Conservation (phyloP, 2,329 filamentous ascomycete genomes). For the Hymenoscyphus fructigenus region DNA sequence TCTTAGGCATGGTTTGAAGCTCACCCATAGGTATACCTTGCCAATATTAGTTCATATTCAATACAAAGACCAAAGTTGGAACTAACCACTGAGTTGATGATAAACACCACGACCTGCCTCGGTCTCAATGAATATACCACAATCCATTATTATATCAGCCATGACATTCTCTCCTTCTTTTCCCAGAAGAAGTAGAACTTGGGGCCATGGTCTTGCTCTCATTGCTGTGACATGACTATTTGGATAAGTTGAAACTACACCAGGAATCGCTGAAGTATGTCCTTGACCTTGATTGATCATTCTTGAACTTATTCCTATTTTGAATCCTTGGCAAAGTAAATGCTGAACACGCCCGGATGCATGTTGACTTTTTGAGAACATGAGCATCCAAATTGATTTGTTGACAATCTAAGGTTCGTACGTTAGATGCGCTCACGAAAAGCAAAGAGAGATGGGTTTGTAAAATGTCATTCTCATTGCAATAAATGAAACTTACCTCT, state of each 20-base stretch:
- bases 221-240: constrained; percentile 71
- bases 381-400: constrained; percentile 71
- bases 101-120: constrained; percentile 62
- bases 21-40: constrained; percentile 34
- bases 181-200: constrained; percentile 72
- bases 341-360: constrained; percentile 61
- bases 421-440: constrained; percentile 17
- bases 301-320: constrained; percentile 43
- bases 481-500: constrained; percentile 51
- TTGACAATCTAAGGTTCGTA: constrained; percentile 62
- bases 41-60: neutral
- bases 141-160: constrained; percentile 73
- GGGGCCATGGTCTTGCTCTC: constrained; percentile 71
- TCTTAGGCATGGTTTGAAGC: constrained; percentile 13
- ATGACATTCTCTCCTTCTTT: constrained; percentile 74
- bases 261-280: constrained; percentile 56
- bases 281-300: constrained; percentile 27
- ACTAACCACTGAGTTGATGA: constrained; percentile 74
- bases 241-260: constrained; percentile 60
- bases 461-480: neutral
- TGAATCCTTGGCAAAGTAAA: constrained; percentile 81
- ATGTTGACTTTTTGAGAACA: constrained; percentile 57
- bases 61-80: neutral
- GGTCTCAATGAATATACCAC: constrained; percentile 70
- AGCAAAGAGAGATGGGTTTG: constrained; percentile 14